Percentiles rank a stretch among this genome's conserved stretches.
phyloP scores from a whole-genome alignment of 2,329 filamentous ascomycete species.

The Fusarium compactum region DNA sequence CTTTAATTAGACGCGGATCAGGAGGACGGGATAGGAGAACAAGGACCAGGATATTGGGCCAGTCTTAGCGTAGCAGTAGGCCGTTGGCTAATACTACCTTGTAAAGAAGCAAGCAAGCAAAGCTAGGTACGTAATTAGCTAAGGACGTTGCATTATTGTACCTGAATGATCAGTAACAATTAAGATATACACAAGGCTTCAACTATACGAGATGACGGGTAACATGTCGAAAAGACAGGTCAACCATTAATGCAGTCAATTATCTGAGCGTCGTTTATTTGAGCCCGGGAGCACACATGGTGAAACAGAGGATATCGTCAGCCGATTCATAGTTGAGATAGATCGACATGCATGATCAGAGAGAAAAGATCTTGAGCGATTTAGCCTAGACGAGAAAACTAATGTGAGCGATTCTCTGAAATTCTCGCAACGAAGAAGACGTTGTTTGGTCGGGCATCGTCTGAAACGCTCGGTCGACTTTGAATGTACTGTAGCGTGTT shows the following conservation, averaged over 20 bases:
- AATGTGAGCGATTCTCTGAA: neutral
- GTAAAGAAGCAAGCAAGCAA: constrained; percentile 5
- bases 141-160: neutral
- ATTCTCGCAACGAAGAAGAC: constrained; percentile 13
- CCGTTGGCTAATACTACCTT: constrained; percentile 5
- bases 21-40: constrained; percentile 28
- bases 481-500: constrained; percentile 16
- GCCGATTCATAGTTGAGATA: neutral
- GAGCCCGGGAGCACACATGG: constrained; percentile 6
- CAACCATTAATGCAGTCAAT: neutral
- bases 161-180: neutral
- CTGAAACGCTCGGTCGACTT: constrained; percentile 40
- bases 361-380: constrained; percentile 11
- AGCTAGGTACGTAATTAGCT: neutral
- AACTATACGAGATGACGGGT: constrained; percentile 28
- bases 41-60: constrained; percentile 15
- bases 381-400: constrained; percentile 5
- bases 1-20: constrained; percentile 42
- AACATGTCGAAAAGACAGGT: constrained; percentile 27
- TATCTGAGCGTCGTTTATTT: neutral
- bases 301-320: constrained; percentile 28
- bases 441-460: constrained; percentile 12
- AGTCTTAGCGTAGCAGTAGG: neutral
- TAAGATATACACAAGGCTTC: neutral
- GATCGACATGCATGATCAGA: neutral